Evolutionary conservation across 192 early-diverging fungal species (phyloP).

Genomic region (Backusella parvicylindrica): DNA sequence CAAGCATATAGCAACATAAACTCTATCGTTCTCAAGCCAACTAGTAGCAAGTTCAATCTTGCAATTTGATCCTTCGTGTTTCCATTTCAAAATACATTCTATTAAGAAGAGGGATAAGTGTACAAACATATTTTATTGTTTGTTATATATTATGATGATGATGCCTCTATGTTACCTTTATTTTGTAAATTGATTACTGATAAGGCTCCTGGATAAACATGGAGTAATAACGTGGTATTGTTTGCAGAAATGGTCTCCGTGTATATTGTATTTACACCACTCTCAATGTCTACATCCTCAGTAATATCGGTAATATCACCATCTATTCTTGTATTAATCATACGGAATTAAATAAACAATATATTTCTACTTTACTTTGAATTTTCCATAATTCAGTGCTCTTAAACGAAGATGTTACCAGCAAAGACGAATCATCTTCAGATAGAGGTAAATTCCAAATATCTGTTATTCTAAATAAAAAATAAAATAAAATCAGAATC

Average conservation of each 20-base stretch:
- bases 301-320: neutral
- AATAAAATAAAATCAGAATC: neutral
- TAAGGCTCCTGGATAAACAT: neutral
- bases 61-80: neutral
- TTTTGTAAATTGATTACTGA: neutral
- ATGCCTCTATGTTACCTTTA: too few relatives aligned
- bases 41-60: neutral
- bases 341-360: too few relatives aligned
- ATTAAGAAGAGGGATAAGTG: neutral
- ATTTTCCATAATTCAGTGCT: neutral
- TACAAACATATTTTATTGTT: neutral
- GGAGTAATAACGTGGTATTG: neutral
- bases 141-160: too few relatives aligned
- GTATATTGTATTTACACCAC: neutral
- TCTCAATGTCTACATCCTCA: neutral
- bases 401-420: neutral
- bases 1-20: neutral
- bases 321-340: neutral
- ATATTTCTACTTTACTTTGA: neutral
- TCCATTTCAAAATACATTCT: neutral
- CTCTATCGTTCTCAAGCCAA: neutral
- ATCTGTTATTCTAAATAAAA: neutral
- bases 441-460: constrained; percentile 9
- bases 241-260: neutral
- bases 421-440: neutral